Evolutionary conservation across 2,329 filamentous ascomycete species (phyloP), one percentile per base, ranked within the genome.

Genomic region (Colletotrichum scovillei): DNA sequence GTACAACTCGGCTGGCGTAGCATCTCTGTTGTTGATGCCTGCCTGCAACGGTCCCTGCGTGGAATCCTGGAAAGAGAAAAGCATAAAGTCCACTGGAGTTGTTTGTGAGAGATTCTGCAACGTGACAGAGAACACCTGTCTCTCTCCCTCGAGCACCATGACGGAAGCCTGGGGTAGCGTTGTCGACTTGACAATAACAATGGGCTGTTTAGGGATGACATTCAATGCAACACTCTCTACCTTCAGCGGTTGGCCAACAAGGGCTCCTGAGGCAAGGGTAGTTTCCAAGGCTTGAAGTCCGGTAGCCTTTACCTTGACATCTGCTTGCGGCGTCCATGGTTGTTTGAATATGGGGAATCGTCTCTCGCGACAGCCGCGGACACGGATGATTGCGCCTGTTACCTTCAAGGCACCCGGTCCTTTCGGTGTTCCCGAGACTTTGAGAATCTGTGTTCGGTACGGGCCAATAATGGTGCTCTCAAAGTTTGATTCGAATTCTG

Each of bases 71-170:
- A 97, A 97, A 0, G 94, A 95, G 73, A 98, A 95, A 30, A 97
- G 88, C 46, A 98, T 85, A 68, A 98, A 92, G 79, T 98, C 94
- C 1, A 94, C 94, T 1, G 94, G 87, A 1, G 93, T 95, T 0
- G 87, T 85, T 7, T 80, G 76, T 0, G 95, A 97, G 9, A 91
- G 86, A 76, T 99, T 99, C 76, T 93, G 90, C 16, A 98, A 84
- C 0, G 93, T 95, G 19, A 98, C 88, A 0, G 90, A 92, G 79
- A 98, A 97, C 0, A 86, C 86, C 77, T 92, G 92, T 26, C 89
- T 90, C 82, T 99, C 96, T 56, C 97, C 97, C 83, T 98, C 96
- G 6, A 99, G 87, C 12, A 99, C 89, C 95, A 98, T 98, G 46
- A 98, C 86, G 11, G 95, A 94, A 26, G 93, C 94, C 78, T 98